Percentiles rank a stretch among this genome's conserved stretches.
Evolutionary conservation across 208 protist species (phyloP).

Genomic region (Leishmania major): DNA sequence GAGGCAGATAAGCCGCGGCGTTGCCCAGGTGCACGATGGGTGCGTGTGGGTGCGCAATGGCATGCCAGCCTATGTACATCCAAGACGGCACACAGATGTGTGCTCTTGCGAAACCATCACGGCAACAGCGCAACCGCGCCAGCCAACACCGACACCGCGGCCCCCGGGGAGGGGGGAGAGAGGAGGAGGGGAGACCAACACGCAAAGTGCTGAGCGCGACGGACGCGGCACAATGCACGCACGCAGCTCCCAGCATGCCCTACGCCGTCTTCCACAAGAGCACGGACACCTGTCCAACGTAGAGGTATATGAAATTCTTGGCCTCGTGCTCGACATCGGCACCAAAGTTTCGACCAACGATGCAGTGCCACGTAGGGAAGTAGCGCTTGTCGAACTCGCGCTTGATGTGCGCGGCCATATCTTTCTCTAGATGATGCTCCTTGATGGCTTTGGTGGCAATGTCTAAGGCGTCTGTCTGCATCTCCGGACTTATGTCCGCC

Average conservation of each 20-base stretch:
- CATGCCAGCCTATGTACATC: conserved; percentile 3
- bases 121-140: background rate
- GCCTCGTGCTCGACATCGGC: conserved; percentile 99
- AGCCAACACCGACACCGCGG: background rate
- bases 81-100: background rate
- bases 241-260: background rate
- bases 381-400: conserved; percentile 99
- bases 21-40: background rate
- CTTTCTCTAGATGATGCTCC: conserved; percentile 99
- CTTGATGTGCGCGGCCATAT: conserved; percentile 99
- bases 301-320: conserved; percentile 99
- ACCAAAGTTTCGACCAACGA: conserved; percentile 99
- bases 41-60: background rate
- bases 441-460: conserved; percentile 98
- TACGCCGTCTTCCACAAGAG: conserved; percentile 96
- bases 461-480: conserved; percentile 98
- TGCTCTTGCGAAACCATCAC: background rate
- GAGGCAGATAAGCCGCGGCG: background rate
- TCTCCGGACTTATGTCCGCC: conserved; percentile 95
- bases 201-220: background rate
- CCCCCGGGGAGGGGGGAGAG: too few species aligned
- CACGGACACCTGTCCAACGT: conserved; percentile 99
- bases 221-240: background rate
- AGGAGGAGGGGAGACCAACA: background rate
- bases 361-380: conserved; percentile 99